Conservation (phyloP, 768 basidiomycete species). For the Boletus rex-veris region DNA sequence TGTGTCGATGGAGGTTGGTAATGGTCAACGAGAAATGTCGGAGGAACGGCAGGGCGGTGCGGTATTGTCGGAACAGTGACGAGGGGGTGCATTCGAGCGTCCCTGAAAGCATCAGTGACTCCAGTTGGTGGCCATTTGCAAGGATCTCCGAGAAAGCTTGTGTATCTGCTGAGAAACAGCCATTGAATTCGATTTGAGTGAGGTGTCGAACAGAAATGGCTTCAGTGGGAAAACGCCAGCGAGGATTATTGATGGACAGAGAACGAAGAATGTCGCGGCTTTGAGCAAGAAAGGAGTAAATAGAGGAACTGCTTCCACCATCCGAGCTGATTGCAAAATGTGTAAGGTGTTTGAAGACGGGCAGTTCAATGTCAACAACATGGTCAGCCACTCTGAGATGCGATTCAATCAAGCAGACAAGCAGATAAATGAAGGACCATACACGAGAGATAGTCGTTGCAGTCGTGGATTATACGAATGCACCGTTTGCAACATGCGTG, state of each 20-base stretch:
- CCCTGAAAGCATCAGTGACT: slow-evolving; percentile 54
- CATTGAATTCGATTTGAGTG: slow-evolving; percentile 59
- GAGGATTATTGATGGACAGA: slow-evolving; percentile 49
- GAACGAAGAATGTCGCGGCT: slow-evolving; percentile 52
- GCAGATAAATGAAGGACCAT: slow-evolving; percentile 10
- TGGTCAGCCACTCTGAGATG: slow-evolving; percentile 35
- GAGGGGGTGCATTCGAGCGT: slow-evolving; percentile 51
- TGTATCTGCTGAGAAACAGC: slow-evolving; percentile 48
- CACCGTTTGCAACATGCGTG: slow-evolving; percentile 50
- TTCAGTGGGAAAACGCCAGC: slow-evolving; percentile 55
- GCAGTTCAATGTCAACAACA: slow-evolving; percentile 42
- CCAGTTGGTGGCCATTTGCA: slow-evolving; percentile 57
- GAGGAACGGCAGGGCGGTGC: slow-evolving; percentile 54
- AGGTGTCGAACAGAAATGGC: slow-evolving; percentile 59
- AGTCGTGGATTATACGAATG: slow-evolving; percentile 51
- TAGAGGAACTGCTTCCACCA: slow-evolving; percentile 37
- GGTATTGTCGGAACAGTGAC: slow-evolving; percentile 44
- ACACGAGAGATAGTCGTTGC: slow-evolving; percentile 56
- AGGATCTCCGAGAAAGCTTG: slow-evolving; percentile 60
- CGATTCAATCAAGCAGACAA: neutral
- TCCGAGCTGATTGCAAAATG: slow-evolving; percentile 56
- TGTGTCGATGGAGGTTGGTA: slow-evolving; percentile 39
- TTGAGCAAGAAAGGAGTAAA: slow-evolving; percentile 49
- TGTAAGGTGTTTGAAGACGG: slow-evolving; percentile 51
- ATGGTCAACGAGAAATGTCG: slow-evolving; percentile 60